These are phyloP conservation scores for Metschnikowia cubensis DNA, from an alignment of 805 yeast species.

Conservation along the genomic window DNA sequence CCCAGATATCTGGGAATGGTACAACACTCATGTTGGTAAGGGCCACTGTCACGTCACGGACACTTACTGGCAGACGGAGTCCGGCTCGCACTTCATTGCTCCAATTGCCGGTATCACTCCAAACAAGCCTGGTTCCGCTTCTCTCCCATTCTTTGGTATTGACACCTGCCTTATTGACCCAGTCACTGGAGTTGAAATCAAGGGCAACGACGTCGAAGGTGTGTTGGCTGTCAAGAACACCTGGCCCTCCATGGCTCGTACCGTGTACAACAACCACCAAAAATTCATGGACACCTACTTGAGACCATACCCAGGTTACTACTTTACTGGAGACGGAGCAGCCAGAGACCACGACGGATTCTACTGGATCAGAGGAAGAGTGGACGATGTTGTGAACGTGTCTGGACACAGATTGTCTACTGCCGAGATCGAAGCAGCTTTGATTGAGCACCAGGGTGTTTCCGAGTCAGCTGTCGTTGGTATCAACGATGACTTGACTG, in stretches of 20 bases:
- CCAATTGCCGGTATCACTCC: constrained; percentile 75
- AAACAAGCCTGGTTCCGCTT: constrained; percentile 81
- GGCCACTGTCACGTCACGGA: constrained; percentile 69
- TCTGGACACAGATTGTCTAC: constrained; percentile 87
- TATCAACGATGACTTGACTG: constrained; percentile 76
- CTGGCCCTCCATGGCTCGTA: constrained; percentile 86
- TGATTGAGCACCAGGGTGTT: constrained; percentile 65
- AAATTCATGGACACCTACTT: constrained; percentile 78
- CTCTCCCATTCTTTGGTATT: constrained; percentile 81
- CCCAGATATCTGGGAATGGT: constrained; percentile 87
- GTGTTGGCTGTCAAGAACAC: constrained; percentile 66
- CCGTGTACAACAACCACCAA: constrained; percentile 73
- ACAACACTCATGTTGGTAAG: constrained; percentile 66
- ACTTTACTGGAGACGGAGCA: constrained; percentile 89
- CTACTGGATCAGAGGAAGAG: constrained; percentile 83
- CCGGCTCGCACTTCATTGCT: constrained; percentile 75
- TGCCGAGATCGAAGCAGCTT: constrained; percentile 82
- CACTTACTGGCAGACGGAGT: constrained; percentile 89
- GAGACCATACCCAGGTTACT: constrained; percentile 76
- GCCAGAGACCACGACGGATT: constrained; percentile 81
- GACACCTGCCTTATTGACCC: constrained; percentile 73
- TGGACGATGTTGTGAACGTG: constrained; percentile 84
- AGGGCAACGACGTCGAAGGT: constrained; percentile 74
- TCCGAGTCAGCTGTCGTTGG: constrained; percentile 85
- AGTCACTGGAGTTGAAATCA: constrained; percentile 63